phyloP scores from a whole-genome alignment of 164 flowering plant genomes.

The Hamamelis virginiana region DNA sequence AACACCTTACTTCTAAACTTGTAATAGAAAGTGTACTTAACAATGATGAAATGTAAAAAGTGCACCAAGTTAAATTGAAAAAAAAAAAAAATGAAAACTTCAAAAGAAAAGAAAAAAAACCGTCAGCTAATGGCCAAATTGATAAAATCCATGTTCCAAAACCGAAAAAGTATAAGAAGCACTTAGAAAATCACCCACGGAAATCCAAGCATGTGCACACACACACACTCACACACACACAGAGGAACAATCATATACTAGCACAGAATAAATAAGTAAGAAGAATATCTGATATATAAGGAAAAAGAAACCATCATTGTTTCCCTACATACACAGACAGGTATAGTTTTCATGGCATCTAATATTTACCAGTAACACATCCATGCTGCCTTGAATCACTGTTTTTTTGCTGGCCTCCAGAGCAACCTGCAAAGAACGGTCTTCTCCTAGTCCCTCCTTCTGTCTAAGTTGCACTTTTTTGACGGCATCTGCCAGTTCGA shows the following conservation, averaged over 20 bases:
- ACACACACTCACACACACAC: too few relatives aligned
- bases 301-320: not conserved
- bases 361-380: conserved; percentile 65
- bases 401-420: conserved; percentile 78
- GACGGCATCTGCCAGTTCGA: conserved; percentile 58
- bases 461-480: conserved; percentile 36
- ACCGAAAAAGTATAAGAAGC: too few relatives aligned
- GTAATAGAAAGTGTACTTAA: not conserved
- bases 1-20: not conserved
- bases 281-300: not conserved
- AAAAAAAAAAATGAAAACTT: not conserved
- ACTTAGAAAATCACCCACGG: too few relatives aligned
- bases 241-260: not conserved
- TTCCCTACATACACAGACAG: not conserved
- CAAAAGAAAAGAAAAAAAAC: not conserved
- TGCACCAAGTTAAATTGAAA: not conserved
- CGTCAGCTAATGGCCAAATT: too few relatives aligned
- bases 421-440: conserved; percentile 50
- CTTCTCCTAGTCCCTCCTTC: conserved; percentile 48
- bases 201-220: too few relatives aligned
- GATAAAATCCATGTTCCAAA: too few relatives aligned
- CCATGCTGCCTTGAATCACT: conserved; percentile 89
- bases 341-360: not conserved
- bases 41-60: not conserved
- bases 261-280: not conserved